Percentiles rank a stretch among this genome's conserved stretches.
Evolutionary conservation across 1,139 yeast genomes (phyloP).

Genomic region (Blastobotrys petasosporus): DNA sequence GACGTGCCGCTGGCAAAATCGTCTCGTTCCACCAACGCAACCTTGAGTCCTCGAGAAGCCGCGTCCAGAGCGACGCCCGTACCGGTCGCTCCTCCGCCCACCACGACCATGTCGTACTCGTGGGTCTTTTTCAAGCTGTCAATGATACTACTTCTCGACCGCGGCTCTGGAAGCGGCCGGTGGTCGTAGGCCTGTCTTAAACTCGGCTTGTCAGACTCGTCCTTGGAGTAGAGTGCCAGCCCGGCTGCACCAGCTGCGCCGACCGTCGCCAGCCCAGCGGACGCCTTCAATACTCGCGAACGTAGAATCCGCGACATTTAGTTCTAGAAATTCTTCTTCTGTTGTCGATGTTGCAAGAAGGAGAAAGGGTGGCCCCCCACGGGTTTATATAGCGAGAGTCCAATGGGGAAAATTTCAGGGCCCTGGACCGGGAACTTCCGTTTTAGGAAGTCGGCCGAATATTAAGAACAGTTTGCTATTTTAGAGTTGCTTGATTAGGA

Average conservation of each 20-base stretch:
- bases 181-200: conserved; percentile 8
- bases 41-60: conserved; percentile 82
- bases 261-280: neutral
- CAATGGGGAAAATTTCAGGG: too few relatives aligned
- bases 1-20: conserved; percentile 93
- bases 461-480: too few relatives aligned
- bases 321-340: too few relatives aligned
- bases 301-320: neutral
- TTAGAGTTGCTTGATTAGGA: too few relatives aligned
- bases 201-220: neutral
- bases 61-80: conserved; percentile 94
- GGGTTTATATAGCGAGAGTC: too few relatives aligned
- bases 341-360: neutral
- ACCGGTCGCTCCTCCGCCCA: conserved; percentile 97
- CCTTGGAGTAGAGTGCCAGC: neutral
- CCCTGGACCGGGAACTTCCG: too few relatives aligned
- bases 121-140: conserved; percentile 17
- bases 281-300: neutral
- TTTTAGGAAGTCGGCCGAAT: too few relatives aligned
- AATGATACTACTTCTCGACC: conserved; percentile 24
- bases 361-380: neutral
- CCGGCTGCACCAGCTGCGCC: neutral
- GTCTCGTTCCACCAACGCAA: conserved; percentile 75
- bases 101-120: conserved; percentile 69
- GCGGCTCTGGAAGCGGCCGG: conserved; percentile 21